Conservation (phyloP, 441 rosid genomes). For the Jatropha multifida region DNA sequence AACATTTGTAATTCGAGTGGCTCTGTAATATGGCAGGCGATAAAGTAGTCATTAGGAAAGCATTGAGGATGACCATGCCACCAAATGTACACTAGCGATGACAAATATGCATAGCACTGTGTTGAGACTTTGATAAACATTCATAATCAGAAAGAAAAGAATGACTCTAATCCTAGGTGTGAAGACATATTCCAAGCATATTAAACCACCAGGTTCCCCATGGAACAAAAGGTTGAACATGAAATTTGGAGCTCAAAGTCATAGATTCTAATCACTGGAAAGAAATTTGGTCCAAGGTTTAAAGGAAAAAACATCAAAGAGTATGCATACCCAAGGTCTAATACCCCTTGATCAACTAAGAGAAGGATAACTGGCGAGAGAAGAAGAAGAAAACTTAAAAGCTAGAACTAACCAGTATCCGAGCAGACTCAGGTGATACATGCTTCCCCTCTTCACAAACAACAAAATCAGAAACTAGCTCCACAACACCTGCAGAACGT, state of each 20-base stretch:
- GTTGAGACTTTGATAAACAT: too few species aligned
- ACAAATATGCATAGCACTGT: too few species aligned
- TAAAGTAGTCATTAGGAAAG: neutral
- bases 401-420: slow-evolving; percentile 64
- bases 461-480: slow-evolving; percentile 79
- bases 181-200: neutral
- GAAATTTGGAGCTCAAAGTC: neutral
- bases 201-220: neutral
- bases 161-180: neutral
- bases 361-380: neutral
- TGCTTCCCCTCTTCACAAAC: slow-evolving; percentile 95
- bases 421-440: slow-evolving; percentile 89
- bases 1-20: neutral
- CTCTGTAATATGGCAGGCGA: neutral
- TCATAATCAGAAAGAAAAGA: neutral
- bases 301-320: neutral
- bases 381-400: neutral
- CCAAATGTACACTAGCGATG: too few species aligned
- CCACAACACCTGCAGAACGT: slow-evolving; percentile 67
- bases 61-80: too few species aligned
- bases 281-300: neutral
- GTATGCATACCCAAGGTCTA: neutral
- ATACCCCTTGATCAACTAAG: neutral
- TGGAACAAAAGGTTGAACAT: neutral
- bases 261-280: neutral